Evolutionary conservation across 345 rosid species (phyloP).

Genomic region (Sonneratia alba): DNA sequence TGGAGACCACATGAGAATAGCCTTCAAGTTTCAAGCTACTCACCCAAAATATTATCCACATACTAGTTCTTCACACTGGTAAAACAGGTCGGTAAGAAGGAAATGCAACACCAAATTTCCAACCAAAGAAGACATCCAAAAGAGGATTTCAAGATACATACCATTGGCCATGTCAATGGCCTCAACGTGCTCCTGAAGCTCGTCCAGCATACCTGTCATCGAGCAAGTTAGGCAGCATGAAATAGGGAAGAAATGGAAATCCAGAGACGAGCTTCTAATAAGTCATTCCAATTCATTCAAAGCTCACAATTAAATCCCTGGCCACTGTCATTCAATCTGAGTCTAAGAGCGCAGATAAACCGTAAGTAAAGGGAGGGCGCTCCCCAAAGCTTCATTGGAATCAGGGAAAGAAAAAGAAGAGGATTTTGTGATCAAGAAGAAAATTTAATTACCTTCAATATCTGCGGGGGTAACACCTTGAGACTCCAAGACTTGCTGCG

Average conservation of each 20-base stretch:
- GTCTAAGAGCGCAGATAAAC: neutral
- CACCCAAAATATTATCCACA: neutral
- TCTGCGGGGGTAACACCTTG: slow-evolving; percentile 63
- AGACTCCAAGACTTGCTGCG: slow-evolving; percentile 57
- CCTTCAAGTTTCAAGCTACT: neutral
- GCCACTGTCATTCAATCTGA: neutral
- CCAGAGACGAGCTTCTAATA: too few relatives aligned
- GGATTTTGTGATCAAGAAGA: neutral
- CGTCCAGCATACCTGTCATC: slow-evolving; percentile 54
- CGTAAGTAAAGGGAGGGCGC: neutral
- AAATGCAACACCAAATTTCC: neutral
- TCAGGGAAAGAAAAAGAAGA: neutral
- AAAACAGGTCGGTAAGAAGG: neutral
- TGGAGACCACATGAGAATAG: neutral
- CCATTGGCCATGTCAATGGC: slow-evolving; percentile 57
- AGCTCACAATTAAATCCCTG: neutral
- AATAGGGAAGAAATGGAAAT: neutral
- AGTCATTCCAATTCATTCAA: too few relatives aligned
- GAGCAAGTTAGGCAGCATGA: neutral
- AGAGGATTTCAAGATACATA: slow-evolving; percentile 6
- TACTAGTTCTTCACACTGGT: neutral
- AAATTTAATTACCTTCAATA: slow-evolving; percentile 51
- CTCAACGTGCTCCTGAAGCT: slow-evolving; percentile 59
- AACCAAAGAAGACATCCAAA: neutral
- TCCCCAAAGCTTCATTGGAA: neutral